Evolutionary conservation across 1,284 basidiomycete genomes (phyloP).

Genomic region (Rhodotorula sp.): DNA sequence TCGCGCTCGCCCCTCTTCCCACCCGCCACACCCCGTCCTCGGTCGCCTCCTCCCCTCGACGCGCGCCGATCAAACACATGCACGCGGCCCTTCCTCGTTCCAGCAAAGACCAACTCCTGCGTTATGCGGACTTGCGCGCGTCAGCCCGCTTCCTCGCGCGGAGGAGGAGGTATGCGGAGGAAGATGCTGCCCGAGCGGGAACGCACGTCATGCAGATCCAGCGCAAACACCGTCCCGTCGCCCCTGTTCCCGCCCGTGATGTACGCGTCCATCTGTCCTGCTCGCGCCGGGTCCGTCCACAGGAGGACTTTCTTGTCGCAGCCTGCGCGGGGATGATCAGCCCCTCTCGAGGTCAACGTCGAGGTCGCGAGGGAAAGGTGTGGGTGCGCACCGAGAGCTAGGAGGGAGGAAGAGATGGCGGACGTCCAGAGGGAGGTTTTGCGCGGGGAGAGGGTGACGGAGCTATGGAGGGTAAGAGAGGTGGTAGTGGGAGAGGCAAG

Average conservation of each 20-base stretch:
- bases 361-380: too few species aligned
- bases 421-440: constrained; percentile 41
- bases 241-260: constrained; percentile 32
- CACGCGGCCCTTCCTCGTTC: constrained; percentile 26
- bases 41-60: neutral
- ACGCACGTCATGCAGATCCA: constrained; percentile 36
- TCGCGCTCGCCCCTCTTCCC: neutral
- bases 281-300: constrained; percentile 15
- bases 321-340: constrained; percentile 11
- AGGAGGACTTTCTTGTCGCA: constrained; percentile 37
- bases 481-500: too few species aligned
- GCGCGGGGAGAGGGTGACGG: constrained; percentile 32
- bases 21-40: neutral
- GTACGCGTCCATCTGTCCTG: constrained; percentile 16
- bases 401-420: constrained; percentile 23
- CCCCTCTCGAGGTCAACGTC: neutral
- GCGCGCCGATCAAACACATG: constrained; percentile 33
- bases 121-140: neutral
- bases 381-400: constrained; percentile 32
- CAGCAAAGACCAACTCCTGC: constrained; percentile 36
- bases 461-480: neutral
- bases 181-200: too few species aligned
- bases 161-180: too few species aligned
- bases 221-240: constrained; percentile 38
- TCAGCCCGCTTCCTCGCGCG: neutral